Evolutionary conservation across 495 filamentous ascomycete species (phyloP).

Genomic region (Podospora sp.): DNA sequence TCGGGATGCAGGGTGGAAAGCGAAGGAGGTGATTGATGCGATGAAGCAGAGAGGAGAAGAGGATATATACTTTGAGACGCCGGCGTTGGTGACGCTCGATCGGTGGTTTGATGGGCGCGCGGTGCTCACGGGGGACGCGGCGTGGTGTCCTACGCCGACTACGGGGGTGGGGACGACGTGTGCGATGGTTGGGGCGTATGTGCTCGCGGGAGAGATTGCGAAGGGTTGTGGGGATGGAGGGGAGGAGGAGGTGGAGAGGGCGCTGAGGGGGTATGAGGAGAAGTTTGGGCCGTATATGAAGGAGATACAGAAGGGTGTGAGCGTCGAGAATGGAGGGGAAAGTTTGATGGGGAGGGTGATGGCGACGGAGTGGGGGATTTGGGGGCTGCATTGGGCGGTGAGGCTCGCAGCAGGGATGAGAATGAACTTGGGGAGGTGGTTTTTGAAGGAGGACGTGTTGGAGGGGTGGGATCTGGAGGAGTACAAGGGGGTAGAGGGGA

Average conservation of each 20-base stretch:
- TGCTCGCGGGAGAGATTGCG: slow-evolving; percentile 57
- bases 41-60: slow-evolving; percentile 24
- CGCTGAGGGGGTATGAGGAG: not conserved
- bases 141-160: slow-evolving; percentile 48
- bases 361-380: not conserved
- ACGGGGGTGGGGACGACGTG: slow-evolving; percentile 53
- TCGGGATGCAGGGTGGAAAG: slow-evolving; percentile 49
- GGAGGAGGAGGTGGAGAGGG: not conserved
- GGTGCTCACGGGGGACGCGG: slow-evolving; percentile 60
- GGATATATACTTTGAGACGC: slow-evolving; percentile 53
- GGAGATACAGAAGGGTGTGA: not conserved
- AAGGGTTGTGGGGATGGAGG: slow-evolving; percentile 13
- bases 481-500: not conserved
- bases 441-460: not conserved
- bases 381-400: not conserved
- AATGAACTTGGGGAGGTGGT: not conserved
- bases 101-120: slow-evolving; percentile 50
- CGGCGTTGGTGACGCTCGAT: slow-evolving; percentile 46
- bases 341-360: not conserved
- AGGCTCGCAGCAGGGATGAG: not conserved
- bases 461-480: not conserved
- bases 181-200: slow-evolving; percentile 52
- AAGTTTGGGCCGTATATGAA: not conserved
- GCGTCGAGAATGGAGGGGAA: not conserved
- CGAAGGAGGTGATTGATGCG: slow-evolving; percentile 42